Percentiles rank a stretch among this genome's conserved stretches.
Conservation (phyloP, 2,329 filamentous ascomycete species). For the Penicillium sp. region DNA sequence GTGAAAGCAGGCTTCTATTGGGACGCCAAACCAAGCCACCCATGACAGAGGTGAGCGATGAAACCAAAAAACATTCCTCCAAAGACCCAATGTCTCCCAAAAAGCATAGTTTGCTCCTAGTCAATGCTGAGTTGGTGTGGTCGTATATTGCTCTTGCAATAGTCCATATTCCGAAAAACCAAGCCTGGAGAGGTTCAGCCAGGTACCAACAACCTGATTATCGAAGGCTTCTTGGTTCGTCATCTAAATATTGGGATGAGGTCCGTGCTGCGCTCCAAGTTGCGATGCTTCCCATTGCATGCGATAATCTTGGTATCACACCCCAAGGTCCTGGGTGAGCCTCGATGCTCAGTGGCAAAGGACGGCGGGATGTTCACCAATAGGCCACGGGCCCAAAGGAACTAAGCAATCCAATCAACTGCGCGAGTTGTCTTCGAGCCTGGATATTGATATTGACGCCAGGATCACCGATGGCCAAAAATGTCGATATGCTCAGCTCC, state of each 20-base stretch:
- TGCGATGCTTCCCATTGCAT: background rate
- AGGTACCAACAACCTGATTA: background rate
- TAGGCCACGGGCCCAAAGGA: background rate
- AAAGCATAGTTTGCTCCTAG: background rate
- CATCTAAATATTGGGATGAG: background rate
- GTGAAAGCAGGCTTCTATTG: slow-evolving; percentile 1
- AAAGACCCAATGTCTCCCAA: background rate
- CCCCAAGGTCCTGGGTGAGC: background rate
- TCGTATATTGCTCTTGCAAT: background rate
- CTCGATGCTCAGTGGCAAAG: background rate
- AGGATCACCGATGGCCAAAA: slow-evolving; percentile 49
- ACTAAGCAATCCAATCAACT: background rate
- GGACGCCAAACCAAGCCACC: background rate
- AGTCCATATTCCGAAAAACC: background rate
- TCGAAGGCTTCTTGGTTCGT: background rate
- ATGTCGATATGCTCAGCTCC: slow-evolving; percentile 50
- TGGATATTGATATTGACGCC: background rate
- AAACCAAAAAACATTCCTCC: background rate
- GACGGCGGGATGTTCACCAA: background rate
- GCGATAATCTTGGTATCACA: background rate
- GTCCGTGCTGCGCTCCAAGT: background rate
- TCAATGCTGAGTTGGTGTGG: background rate
- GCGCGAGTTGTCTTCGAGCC: background rate
- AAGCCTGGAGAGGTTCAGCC: background rate
- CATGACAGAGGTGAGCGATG: background rate